Base-by-base conservation (phyloP, 2,329 filamentous ascomycete species). In the Aspergillus niger region DNA sequence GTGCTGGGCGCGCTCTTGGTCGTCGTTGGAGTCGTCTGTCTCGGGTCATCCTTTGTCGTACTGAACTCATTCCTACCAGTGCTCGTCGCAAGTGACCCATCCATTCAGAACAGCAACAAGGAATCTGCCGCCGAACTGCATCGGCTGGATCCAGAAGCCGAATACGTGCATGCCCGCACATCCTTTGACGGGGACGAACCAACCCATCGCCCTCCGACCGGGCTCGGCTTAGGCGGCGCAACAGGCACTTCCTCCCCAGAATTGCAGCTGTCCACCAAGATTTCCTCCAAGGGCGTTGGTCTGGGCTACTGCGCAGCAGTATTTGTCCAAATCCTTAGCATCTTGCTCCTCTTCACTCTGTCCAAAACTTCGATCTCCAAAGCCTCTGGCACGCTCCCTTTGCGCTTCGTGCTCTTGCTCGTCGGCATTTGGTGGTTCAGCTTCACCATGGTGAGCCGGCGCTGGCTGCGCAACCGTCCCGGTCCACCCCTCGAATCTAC, bases 31-130 rank as follows among this genome's bases (percentile, higher is more conserved):
- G 96, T 97, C 70, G 93, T 91, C 1, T 92, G 91, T 44, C 92
- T 96, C 65, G 93, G 93, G 5, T 91, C 92, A 3, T 96, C 91
- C 0, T 97, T 96, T 72, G 93, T 97, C 3, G 83, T 97, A 5
- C 80, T 97, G 26, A 97, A 97, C 77, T 96, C 92, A 0, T 97
- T 96, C 68, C 82, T 97, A 26, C 93, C 93, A 0, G 82, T 97
- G 3, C 83, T 97, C 2, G 93, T 97, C 58, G 85, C 92, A 48
- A 88, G 95, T 69, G 91, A 97, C 73, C 87, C 90, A 1, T 79
- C 78, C 0, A 72, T 83, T 11, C 75, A 76, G 57, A 71, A 70
- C 15, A 57, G 63, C 1, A 15, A 32, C n/a, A 62, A 68, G 32
- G 41, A 63, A 39, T 61, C 72, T 1, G 59, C 48, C 2, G 66